Base-by-base conservation (phyloP, 352 stramenopile species). In the Plasmopara viticola region DNA sequence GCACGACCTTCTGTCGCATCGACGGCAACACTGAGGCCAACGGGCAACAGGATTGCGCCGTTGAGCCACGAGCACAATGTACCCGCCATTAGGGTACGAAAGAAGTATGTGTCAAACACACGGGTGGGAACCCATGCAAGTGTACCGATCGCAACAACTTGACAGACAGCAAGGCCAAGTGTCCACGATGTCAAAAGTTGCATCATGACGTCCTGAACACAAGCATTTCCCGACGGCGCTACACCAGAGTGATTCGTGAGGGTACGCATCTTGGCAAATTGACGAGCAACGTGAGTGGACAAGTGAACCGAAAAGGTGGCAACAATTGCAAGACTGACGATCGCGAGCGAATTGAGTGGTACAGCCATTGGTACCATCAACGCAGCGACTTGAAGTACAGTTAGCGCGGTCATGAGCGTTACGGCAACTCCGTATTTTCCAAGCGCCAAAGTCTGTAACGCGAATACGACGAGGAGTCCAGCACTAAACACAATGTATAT, bases 271-370 rank as follows among this genome's bases (percentile, higher is more conserved):
- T 71, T 78, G 30, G 73, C 60, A 56, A 94, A 95, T 28, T 78
- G 72, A 29, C 71, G 67, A 13, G 72, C 66, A 43, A 91, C 74
- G 52, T 93, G 86, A 41, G 80, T 69, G 17, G 72, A 87, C 46
- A 93, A 92, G 34, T 90, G 81, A 20, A 95, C 76, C 3, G 72
- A 83, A 42, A 95, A 70, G 4, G 72, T 82, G 7, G 86, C 58
- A 20, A 75, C 82, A 41, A 87, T 76, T 28, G 90, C 70, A 13
- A 95, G 63, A 60, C 92, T 86, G 34, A 92, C 77, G 25, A 93
- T 75, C 29, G 80, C 87, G 12, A 96, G 70, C 6, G 81, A 84
- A 54, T 95, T 96, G 3, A 96, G 55, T 38, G 78, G 62, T 12
- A 87, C 81, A n/a, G 57, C 66, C 51, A 78, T 66, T 9, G 68